Base-by-base conservation (phyloP, 495 filamentous ascomycete genomes). In the Annulohypoxylon moriforme region DNA sequence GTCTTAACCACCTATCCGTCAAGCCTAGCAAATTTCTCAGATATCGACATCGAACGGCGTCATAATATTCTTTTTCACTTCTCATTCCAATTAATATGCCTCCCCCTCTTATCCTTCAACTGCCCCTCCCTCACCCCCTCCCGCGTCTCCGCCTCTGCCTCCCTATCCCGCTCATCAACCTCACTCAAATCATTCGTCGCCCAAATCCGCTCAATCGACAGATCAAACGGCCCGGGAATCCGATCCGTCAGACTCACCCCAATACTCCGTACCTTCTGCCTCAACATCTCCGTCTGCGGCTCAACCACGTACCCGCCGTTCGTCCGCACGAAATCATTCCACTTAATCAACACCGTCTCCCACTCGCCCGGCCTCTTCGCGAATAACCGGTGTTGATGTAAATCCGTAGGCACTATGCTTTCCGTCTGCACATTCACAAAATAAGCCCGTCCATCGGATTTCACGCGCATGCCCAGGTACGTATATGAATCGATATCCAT, bases 341-440 rank as follows among this genome's bases (percentile, higher is more conserved):
- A 95, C 44, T 92, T 92, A 58, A 99, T 90, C 52, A 97, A 75
- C 24, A 98, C 87, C 8, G 94, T 97, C 84, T 99, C 94, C 96
- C 96, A 99, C 73, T 93, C 86, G 3, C 94, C 93, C 0, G 91
- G 89, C 36, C 89, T 89, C 77, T 89, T 90, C 16, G 91, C 88
- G 79, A 96, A 97, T 13, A 99, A 77, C 67, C 96, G 85, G 79
- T 99, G 96, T 80, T 99, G 96, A 80, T 98, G 96, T 64, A 99
- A 85, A 80, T 99, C 96, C 3, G 94, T 95, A 34, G 93, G 90
- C 50, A 97, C 91, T 59, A 98, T 88, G 1, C 91, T 91, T 67
- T 99, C 96, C 9, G 94, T 97, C 84, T 98, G 96, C 38, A 99
- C 83, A 79, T 99, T 99, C 55, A 99, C 90, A 56, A 96, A 93